phyloP scores from a whole-genome alignment of 2,329 filamentous ascomycete genomes.

The Cadophora sp. region DNA sequence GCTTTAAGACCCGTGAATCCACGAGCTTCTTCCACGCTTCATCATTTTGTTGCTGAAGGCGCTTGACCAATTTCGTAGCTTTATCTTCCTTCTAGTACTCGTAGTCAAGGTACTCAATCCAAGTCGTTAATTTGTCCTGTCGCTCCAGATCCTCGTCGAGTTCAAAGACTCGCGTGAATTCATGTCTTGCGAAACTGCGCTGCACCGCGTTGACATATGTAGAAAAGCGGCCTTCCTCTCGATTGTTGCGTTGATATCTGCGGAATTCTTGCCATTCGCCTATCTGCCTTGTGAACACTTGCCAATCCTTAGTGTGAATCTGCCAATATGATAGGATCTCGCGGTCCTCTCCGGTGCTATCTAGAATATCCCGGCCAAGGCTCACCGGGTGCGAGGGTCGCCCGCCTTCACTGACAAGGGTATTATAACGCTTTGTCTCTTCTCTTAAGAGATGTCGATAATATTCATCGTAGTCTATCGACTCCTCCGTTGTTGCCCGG shows the following conservation, averaged over 20 bases:
- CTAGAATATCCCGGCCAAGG: slow-evolving; percentile 39
- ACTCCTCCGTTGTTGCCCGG: too few species aligned
- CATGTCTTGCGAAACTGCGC: slow-evolving; percentile 42
- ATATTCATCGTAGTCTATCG: too few species aligned
- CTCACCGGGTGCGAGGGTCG: slow-evolving; percentile 44
- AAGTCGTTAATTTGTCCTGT: slow-evolving; percentile 48
- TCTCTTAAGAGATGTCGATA: too few species aligned
- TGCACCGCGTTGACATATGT: slow-evolving; percentile 41
- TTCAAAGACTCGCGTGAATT: slow-evolving; percentile 43
- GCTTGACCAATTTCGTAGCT: slow-evolving; percentile 30
- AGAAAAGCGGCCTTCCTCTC: slow-evolving; percentile 39
- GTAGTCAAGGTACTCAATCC: slow-evolving; percentile 50
- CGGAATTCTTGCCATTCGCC: slow-evolving; percentile 45
- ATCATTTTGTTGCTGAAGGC: slow-evolving; percentile 39
- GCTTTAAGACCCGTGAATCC: slow-evolving; percentile 43
- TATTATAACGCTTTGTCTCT: too few species aligned
- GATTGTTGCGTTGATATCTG: slow-evolving; percentile 44
- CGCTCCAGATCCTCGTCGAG: slow-evolving; percentile 41
- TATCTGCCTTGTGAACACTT: slow-evolving; percentile 42
- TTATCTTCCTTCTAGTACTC: slow-evolving; percentile 34
- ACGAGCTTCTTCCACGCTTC: slow-evolving; percentile 46
- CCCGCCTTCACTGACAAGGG: slow-evolving; percentile 42
- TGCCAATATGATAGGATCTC: slow-evolving; percentile 44
- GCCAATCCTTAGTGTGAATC: slow-evolving; percentile 14
- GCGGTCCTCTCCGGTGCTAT: slow-evolving; percentile 34